Conservation (phyloP, 1,139 yeast species). For the Zygosaccharomyces sapae region DNA sequence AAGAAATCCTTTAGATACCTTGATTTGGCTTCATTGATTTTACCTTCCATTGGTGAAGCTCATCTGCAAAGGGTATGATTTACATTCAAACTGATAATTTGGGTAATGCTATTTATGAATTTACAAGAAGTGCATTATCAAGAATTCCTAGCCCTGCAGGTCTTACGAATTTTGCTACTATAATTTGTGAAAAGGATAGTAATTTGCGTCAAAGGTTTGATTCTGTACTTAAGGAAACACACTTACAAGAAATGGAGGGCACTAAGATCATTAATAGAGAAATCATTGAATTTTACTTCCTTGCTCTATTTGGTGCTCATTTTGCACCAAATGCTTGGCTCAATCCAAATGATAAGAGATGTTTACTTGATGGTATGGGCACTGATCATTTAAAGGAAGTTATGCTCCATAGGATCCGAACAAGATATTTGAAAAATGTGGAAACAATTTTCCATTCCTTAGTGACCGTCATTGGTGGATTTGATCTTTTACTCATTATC, state of each 20-base stretch:
- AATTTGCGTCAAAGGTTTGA: slow-evolving; percentile 21
- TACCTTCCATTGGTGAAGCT: slow-evolving; percentile 67
- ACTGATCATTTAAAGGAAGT: slow-evolving; percentile 21
- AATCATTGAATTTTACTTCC: slow-evolving; percentile 33
- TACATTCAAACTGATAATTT: slow-evolving; percentile 41
- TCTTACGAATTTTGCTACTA: slow-evolving; percentile 22
- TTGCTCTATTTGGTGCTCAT: slow-evolving; percentile 30
- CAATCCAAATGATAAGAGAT: slow-evolving; percentile 14
- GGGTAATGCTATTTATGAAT: slow-evolving; percentile 47
- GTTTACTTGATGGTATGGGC: slow-evolving; percentile 18
- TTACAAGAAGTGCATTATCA: slow-evolving; percentile 55
- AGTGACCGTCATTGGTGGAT: slow-evolving; percentile 30
- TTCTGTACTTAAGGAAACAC: slow-evolving; percentile 16
- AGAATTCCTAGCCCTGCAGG: slow-evolving; percentile 43
- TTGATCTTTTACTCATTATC: slow-evolving; percentile 21
- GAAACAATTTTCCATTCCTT: slow-evolving; percentile 28
- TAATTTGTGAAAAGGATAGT: slow-evolving; percentile 24
- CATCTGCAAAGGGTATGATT: slow-evolving; percentile 58
- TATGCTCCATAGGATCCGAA: slow-evolving; percentile 28
- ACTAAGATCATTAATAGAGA: slow-evolving; percentile 31
- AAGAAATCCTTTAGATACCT: slow-evolving; percentile 48
- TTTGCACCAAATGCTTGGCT: slow-evolving; percentile 28
- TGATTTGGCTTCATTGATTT: slow-evolving; percentile 48
- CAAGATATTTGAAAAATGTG: slow-evolving; percentile 29
- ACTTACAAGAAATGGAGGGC: slow-evolving; percentile 24